These are phyloP conservation scores for Globisporangium okanoganense DNA, from an alignment of 352 stramenopile species.

Conservation along the genomic window DNA sequence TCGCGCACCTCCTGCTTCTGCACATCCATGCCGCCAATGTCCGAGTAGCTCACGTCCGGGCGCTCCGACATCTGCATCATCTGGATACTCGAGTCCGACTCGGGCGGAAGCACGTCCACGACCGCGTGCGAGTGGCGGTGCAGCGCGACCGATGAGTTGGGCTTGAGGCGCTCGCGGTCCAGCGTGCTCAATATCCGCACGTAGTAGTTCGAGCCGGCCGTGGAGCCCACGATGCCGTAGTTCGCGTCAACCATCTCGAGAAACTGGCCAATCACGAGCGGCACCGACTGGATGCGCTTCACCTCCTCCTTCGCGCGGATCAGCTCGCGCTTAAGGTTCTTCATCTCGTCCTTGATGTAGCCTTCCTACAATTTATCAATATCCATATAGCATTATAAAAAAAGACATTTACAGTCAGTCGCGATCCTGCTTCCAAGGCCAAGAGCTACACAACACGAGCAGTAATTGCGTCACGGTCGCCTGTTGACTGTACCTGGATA, in stretches of 20 bases:
- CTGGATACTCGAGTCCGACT: constrained; percentile 99
- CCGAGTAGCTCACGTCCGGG: constrained; percentile 93
- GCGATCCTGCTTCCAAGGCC: neutral
- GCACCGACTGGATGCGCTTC: constrained; percentile 99
- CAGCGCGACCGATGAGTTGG: constrained; percentile 97
- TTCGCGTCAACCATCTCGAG: constrained; percentile 99
- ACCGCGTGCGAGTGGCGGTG: constrained; percentile 98
- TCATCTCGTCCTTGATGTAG: constrained; percentile 99
- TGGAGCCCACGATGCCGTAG: constrained; percentile 98
- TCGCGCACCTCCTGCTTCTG: constrained; percentile 99
- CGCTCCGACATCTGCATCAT: constrained; percentile 99
- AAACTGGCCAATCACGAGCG: constrained; percentile 99
- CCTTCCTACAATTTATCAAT: constrained; percentile 81
- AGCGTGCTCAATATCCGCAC: constrained; percentile 98
- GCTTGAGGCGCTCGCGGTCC: constrained; percentile 98
- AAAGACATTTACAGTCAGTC: neutral
- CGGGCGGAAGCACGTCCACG: constrained; percentile 97
- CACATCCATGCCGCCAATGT: constrained; percentile 99
- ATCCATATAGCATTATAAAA: neutral
- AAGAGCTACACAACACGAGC: neutral
- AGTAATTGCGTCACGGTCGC: neutral
- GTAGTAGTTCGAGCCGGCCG: constrained; percentile 98
- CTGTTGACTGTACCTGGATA: constrained; percentile 48
- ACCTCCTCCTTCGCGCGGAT: constrained; percentile 99
- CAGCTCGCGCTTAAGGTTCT: constrained; percentile 98